Evolutionary conservation across 2,329 filamentous ascomycete genomes (phyloP).

Genomic region (Neonectria hederae): DNA sequence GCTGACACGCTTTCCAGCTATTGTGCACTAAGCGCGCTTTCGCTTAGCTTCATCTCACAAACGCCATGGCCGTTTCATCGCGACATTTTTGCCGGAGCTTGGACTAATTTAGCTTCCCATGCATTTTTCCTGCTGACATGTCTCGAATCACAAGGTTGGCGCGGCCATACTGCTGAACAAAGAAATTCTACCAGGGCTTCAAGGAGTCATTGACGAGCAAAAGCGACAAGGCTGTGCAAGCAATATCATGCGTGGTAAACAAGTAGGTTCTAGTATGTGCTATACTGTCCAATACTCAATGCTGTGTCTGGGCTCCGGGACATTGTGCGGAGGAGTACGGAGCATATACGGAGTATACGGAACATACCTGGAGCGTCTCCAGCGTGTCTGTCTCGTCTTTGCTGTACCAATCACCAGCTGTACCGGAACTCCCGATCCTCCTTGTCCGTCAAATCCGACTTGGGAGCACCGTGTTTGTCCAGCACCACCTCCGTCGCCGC

Average conservation of each 20-base stretch:
- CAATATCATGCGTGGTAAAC: neutral
- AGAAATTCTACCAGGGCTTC: neutral
- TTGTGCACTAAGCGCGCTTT: neutral
- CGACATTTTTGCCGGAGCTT: neutral
- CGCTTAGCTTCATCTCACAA: constrained; percentile 10
- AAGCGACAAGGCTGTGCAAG: neutral
- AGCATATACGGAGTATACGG: neutral
- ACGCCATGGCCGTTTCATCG: constrained; percentile 18
- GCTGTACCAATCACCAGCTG: neutral
- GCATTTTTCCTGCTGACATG: constrained; percentile 1
- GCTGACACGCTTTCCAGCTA: neutral
- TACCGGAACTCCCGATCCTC: constrained; percentile 22
- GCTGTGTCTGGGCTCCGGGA: neutral
- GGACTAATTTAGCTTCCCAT: neutral
- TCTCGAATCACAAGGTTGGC: neutral
- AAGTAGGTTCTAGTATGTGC: neutral
- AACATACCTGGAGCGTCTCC: neutral
- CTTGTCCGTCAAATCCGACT: constrained; percentile 20
- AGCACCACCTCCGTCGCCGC: constrained; percentile 5
- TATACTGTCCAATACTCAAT: neutral
- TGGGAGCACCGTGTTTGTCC: constrained; percentile 18
- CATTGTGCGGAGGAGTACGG: neutral
- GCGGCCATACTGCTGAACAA: neutral
- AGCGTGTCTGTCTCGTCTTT: neutral
- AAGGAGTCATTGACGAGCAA: neutral